A percentile compares a stretch with the other conserved stretches of the same genome.
Evolutionary conservation across 2,329 filamentous ascomycete genomes (phyloP).

Genomic region (Chlorencoelia australis): DNA sequence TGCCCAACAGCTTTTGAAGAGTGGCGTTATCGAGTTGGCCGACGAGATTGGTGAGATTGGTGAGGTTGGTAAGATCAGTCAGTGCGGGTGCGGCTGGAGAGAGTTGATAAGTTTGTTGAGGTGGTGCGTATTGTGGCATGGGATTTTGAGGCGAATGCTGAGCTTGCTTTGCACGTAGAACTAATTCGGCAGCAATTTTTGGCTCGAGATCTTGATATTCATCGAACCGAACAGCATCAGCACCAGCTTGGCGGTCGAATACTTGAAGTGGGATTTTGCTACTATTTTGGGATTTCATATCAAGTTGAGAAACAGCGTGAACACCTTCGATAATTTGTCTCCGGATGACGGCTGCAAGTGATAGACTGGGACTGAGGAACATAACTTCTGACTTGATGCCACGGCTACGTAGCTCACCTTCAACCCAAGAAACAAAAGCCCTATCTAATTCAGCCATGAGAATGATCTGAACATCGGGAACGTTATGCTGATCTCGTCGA

Average conservation of each 20-base stretch:
- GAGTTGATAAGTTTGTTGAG: slow-evolving; percentile 29
- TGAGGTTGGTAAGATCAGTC: slow-evolving; percentile 24
- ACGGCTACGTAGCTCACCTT: slow-evolving; percentile 61
- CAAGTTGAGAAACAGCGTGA: slow-evolving; percentile 70
- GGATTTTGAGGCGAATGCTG: slow-evolving; percentile 26
- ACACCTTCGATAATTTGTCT: slow-evolving; percentile 85
- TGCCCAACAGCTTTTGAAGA: slow-evolving; percentile 59
- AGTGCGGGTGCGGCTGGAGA: slow-evolving; percentile 29
- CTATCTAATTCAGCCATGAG: slow-evolving; percentile 67
- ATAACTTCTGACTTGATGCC: slow-evolving; percentile 70
- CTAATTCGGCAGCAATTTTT: slow-evolving; percentile 67
- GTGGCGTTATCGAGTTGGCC: slow-evolving; percentile 57
- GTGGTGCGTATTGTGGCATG: slow-evolving; percentile 27
- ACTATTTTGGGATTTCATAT: slow-evolving; percentile 55
- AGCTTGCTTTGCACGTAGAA: slow-evolving; percentile 57
- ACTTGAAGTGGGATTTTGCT: slow-evolving; percentile 74
- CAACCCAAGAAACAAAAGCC: slow-evolving; percentile 75
- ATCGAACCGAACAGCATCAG: slow-evolving; percentile 69
- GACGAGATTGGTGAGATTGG: slow-evolving; percentile 55
- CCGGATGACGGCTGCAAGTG: slow-evolving; percentile 69
- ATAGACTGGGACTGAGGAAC: slow-evolving; percentile 65
- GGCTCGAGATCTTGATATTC: slow-evolving; percentile 81
- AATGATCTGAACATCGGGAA: slow-evolving; percentile 85
- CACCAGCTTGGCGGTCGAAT: slow-evolving; percentile 71
- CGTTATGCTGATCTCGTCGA: slow-evolving; percentile 58